These are phyloP conservation scores for Epichloe baconii DNA, from an alignment of 2,329 filamentous ascomycete genomes.

Conservation along the genomic window DNA sequence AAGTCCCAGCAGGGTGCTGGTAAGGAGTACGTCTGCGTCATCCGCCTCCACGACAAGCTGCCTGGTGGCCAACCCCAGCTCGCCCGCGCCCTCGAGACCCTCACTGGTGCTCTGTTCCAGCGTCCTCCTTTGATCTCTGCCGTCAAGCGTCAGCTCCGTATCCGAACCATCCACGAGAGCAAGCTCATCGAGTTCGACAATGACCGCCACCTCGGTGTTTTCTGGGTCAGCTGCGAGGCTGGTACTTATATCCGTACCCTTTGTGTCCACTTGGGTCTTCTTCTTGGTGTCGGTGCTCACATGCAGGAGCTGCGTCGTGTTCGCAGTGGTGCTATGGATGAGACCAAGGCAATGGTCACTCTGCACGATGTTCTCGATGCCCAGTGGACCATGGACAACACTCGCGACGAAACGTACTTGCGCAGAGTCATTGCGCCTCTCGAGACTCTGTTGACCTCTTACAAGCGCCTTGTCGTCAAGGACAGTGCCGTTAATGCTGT, in stretches of 20 bases:
- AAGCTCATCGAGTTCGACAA: constrained; percentile 98
- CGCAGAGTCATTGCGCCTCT: constrained; percentile 84
- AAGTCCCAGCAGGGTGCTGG: constrained; percentile 98
- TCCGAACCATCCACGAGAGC: constrained; percentile 95
- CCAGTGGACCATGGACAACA: constrained; percentile 93
- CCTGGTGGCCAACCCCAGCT: constrained; percentile 89
- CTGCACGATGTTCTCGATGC: constrained; percentile 81
- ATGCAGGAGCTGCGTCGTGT: constrained; percentile 98
- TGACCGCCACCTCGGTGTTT: constrained; percentile 89
- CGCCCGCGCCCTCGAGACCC: constrained; percentile 81
- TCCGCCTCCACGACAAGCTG: constrained; percentile 89
- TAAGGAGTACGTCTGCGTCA: constrained; percentile 97
- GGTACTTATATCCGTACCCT: constrained; percentile 98
- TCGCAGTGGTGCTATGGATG: constrained; percentile 86
- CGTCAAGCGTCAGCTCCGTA: constrained; percentile 96
- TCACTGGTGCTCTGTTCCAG: constrained; percentile 86
- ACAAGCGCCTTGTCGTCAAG: constrained; percentile 97
- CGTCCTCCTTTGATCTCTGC: constrained; percentile 94
- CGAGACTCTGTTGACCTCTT: constrained; percentile 79
- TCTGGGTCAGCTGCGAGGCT: constrained; percentile 97
- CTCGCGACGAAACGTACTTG: constrained; percentile 84
- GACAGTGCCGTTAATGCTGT: constrained; percentile 75
- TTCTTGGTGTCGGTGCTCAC: constrained; percentile 75
- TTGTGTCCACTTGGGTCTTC: constrained; percentile 77
- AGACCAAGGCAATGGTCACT: constrained; percentile 78